Percentiles rank a stretch among this genome's conserved stretches.
Conservation (phyloP, 176 grass and related monocot species). For the Secale cereale region DNA sequence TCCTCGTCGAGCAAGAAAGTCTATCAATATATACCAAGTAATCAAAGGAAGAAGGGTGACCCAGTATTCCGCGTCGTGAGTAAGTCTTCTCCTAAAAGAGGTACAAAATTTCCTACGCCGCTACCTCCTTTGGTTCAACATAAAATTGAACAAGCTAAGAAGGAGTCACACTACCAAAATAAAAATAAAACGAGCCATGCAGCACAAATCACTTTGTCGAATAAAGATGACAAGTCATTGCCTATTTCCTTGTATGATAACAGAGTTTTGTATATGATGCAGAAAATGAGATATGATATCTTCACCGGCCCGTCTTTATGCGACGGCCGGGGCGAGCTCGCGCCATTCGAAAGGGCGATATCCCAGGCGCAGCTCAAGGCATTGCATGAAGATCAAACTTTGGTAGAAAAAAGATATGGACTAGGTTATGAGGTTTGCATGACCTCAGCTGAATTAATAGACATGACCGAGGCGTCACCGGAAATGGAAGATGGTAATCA, state of each 20-base stretch:
- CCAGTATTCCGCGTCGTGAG: no score
- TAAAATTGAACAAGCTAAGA: not conserved
- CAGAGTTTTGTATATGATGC: not conserved
- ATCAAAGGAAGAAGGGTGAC: not conserved
- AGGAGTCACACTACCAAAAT: fast-evolving
- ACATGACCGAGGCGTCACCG: not conserved
- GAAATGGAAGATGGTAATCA: conserved; percentile 9
- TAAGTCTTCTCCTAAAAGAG: no score
- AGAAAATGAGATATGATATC: not conserved
- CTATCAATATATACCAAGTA: not conserved
- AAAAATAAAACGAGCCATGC: no score
- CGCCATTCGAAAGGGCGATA: not conserved
- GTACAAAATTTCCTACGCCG: no score
- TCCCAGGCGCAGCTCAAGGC: not conserved
- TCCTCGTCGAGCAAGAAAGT: not conserved
- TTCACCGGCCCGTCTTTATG: not conserved
- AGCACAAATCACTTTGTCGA: no score
- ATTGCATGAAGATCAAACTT: not conserved
- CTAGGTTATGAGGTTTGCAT: not conserved
- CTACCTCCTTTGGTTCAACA: no score
- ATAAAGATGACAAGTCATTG: no score
- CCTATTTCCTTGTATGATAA: not conserved
- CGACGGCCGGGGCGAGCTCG: not conserved
- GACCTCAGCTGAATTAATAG: not conserved
- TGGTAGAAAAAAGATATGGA: not conserved